Conservation (phyloP, 441 rosid genomes). For the Brassica balearica region DNA sequence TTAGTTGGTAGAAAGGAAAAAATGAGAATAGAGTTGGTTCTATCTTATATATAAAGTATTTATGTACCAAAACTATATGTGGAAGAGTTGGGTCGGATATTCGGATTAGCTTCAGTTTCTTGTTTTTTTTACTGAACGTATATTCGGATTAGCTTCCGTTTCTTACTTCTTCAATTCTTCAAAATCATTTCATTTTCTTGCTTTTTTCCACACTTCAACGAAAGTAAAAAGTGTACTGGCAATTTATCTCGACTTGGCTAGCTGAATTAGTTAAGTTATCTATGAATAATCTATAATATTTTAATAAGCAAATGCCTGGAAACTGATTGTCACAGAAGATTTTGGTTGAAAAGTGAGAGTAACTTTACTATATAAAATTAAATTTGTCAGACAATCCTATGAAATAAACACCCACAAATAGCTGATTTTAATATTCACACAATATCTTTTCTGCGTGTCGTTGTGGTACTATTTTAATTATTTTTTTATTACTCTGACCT, state of each 20-base stretch:
- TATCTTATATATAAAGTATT: neutral
- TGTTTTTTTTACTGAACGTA: too few species aligned
- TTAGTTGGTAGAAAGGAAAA: neutral
- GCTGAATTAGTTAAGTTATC: conserved; percentile 37
- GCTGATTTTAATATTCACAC: conserved; percentile 40
- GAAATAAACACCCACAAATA: conserved; percentile 40
- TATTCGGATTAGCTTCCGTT: too few species aligned
- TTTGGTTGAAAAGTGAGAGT: conserved; percentile 33
- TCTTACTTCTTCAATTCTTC: neutral
- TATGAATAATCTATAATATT: conserved; percentile 32
- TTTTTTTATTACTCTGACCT: conserved; percentile 19
- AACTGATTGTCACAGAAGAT: conserved; percentile 32
- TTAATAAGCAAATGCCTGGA: conserved; percentile 32
- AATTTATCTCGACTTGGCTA: conserved; percentile 9
- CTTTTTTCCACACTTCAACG: neutral
- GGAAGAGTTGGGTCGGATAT: neutral
- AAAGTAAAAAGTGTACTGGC: conserved; percentile 17
- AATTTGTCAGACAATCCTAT: conserved; percentile 43
- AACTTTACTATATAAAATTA: conserved; percentile 31
- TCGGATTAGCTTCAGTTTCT: too few species aligned
- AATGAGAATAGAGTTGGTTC: neutral
- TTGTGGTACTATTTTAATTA: conserved; percentile 13
- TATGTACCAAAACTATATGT: neutral
- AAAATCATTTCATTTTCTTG: neutral
- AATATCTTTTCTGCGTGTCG: conserved; percentile 29